Base-by-base conservation (phyloP, 495 filamentous ascomycete genomes). In the Copromyces sp. region DNA sequence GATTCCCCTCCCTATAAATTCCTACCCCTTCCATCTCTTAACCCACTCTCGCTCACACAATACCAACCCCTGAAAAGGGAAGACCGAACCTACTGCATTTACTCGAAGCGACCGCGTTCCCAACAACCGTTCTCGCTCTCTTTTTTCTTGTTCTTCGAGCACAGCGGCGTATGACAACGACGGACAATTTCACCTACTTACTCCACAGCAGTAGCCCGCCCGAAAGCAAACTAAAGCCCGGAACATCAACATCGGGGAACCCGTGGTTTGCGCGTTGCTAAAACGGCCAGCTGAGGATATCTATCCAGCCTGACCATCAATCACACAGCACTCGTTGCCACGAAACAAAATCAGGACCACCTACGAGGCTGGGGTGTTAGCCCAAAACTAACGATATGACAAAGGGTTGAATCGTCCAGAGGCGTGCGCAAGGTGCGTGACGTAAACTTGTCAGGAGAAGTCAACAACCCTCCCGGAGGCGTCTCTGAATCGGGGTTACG, bases 51-150 rank as follows among this genome's bases (percentile, higher is more conserved):
- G 44, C 40, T 65, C 61, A 68, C 47, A 74, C 72, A 72, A 72
- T 40, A 74, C 59, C 68, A 68, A 59, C 73, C 59, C 72, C 59
- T 32, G 35, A 69, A 72, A 74, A 61, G 45, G 70, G 39, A 73
- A 65, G 9, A 65, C 53, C 35, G 29, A 65, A 65, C 29, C 14
- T 35, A 9, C 29, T 35, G 29, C 53, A 65, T 32, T 17, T 5
- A 17, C 14, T 16, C 16, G 47, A 16, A 65, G 29, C 6, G 1
- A 17, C 20, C 39, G 72, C 47, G n/a, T 40, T 65, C 44, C 14
- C 37, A 35, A 14, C 32, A 71, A 17, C n/a, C 47, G 2, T 59
- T 29, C 53, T 32, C 24, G 24, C 24, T 24, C 39, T 45, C n/a
- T 5, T 45, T 38, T 39, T 32, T 39, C 37, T 69, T 24, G 24